Conservation (phyloP, 2,329 filamentous ascomycete species). For the Nannizziopsis arthrosporioides region DNA sequence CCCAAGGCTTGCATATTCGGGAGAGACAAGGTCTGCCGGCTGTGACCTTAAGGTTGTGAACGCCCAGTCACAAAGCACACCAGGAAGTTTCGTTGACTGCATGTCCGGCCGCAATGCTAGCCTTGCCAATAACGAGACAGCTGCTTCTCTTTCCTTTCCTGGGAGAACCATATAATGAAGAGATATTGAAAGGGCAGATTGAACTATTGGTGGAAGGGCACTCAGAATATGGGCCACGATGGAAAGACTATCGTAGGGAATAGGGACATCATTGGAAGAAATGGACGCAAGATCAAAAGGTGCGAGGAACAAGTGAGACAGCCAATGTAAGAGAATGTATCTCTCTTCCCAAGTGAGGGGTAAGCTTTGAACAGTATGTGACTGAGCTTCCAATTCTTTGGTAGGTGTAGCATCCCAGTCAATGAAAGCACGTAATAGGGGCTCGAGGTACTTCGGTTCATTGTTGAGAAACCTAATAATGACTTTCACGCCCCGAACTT, state of each 20-base stretch:
- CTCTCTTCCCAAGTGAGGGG: constrained; percentile 71
- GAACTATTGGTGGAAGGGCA: constrained; percentile 56
- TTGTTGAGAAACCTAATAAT: constrained; percentile 84
- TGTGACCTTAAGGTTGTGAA: constrained; percentile 47
- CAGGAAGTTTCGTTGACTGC: constrained; percentile 61
- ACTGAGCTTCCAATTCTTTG: constrained; percentile 11
- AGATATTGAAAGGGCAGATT: constrained; percentile 58
- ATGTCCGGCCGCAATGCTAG: constrained; percentile 79
- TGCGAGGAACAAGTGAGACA: constrained; percentile 67
- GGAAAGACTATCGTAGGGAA: constrained; percentile 26
- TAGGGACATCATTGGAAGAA: constrained; percentile 41
- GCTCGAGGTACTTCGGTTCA: constrained; percentile 73
- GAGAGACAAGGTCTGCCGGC: constrained; percentile 29
- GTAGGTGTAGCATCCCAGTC: constrained; percentile 32
- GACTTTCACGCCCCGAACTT: constrained; percentile 86
- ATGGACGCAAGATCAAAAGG: constrained; percentile 87
- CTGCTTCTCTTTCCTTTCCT: constrained; percentile 80
- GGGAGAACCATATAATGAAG: constrained; percentile 59
- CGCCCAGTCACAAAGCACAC: constrained; percentile 59
- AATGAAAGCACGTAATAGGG: constrained; percentile 65
- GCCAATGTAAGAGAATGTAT: constrained; percentile 79
- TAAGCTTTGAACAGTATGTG: constrained; percentile 17
- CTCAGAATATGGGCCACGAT: constrained; percentile 39
- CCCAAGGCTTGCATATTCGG: constrained; percentile 67
- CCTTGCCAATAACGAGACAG: constrained; percentile 69